Percentiles rank a stretch among this genome's conserved stretches.
These are phyloP conservation scores for Cucurbita moschata DNA, from an alignment of 306 rosid species.

Conservation along the genomic window DNA sequence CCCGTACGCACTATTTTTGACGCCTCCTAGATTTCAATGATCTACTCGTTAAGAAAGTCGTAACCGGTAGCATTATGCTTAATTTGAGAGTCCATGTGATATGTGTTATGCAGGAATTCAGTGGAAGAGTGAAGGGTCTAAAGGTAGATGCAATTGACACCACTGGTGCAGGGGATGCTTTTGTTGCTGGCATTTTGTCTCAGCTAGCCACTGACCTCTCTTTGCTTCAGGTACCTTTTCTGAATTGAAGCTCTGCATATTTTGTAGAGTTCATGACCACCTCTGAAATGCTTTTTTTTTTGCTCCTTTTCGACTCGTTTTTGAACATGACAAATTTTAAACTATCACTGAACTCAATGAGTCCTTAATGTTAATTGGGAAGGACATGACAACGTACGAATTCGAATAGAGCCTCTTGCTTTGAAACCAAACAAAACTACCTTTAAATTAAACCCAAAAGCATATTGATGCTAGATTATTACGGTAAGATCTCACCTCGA, in stretches of 20 bases:
- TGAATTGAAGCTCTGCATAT: background rate
- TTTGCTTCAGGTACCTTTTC: constrained; percentile 48
- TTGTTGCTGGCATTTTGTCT: constrained; percentile 87
- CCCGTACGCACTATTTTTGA: too few species aligned
- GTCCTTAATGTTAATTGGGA: background rate
- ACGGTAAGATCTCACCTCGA: too few species aligned
- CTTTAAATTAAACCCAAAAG: background rate
- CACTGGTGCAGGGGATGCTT: constrained; percentile 99
- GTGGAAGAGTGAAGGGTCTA: constrained; percentile 67
- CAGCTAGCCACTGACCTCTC: constrained; percentile 68
- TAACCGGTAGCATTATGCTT: background rate
- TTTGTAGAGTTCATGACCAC: background rate
- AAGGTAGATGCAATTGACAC: constrained; percentile 86
- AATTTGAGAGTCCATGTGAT: background rate
- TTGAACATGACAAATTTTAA: background rate
- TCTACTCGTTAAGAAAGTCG: background rate
- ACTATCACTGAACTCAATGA: background rate
- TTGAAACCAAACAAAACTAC: background rate
- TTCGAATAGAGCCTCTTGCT: background rate
- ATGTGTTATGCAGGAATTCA: constrained; percentile 51
- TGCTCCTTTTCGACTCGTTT: background rate
- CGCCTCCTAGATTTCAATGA: too few species aligned
- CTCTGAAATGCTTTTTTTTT: background rate
- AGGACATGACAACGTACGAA: background rate
- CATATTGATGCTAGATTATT: too few species aligned